Evolutionary conservation across 2,329 filamentous ascomycete species (phyloP), one percentile per base, ranked within the genome.

Genomic region (Tolypocladium amazonense): DNA sequence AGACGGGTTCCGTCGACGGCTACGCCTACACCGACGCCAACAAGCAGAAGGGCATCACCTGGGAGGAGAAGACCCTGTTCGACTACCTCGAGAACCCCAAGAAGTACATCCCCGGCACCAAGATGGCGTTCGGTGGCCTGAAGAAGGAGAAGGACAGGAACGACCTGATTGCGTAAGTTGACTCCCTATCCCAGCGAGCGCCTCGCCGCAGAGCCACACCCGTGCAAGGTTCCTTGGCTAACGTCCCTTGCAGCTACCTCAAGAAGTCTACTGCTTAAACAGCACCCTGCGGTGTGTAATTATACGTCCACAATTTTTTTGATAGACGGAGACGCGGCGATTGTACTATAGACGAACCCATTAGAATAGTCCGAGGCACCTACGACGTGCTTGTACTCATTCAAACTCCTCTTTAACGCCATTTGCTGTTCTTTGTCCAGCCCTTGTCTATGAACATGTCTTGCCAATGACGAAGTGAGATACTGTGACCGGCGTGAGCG

Each of bases 61-160:
- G 94, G 94, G 80, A 91, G 69, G 87, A 96, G 75, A 77, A 86
- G 66, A 89, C 90, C 78, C 85, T 99, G 71, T 97, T 96, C 81
- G 85, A 88, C 68, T 99, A 99, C 88, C 92, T 99, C 73, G 94
- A 99, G 87, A 97, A 97, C 89, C 94, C 94, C 81, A 99, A 99
- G 89, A 97, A 97, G 86, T 99, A 92, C 87, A 97, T 99, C 67
- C 94, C 94, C 70, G 94, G 94, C 70, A 99, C 94, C 82, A 99
- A 97, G 91, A 99, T 99, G 94, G 94, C 94, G 72, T 99, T 97
- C 76, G 94, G 94, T 81, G 94, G 94, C 78, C 86, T 99, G 75
- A 99, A 99, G 92, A 99, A 99, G 90, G 86, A 87, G 75, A 97
- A 97, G 90, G 94, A 97, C 83, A 87, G 94, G 78, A 96, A 97